A percentile compares a stretch with the other conserved stretches of the same genome.
These are phyloP conservation scores for Orobanche coerulescens DNA, from an alignment of 257 asterid genomes.

Conservation along the genomic window DNA sequence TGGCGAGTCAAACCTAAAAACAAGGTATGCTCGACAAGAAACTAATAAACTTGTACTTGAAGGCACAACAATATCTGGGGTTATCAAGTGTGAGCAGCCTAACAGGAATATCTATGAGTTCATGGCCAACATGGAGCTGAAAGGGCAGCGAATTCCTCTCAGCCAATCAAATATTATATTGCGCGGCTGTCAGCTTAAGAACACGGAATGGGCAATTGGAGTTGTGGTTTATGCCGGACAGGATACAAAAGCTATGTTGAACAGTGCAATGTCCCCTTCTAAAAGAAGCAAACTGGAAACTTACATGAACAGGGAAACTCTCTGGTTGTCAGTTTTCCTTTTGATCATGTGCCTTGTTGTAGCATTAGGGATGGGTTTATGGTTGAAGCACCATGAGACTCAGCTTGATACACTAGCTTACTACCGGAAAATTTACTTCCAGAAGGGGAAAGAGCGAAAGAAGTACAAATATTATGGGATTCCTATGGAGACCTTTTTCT, in stretches of 20 bases:
- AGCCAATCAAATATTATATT: constrained; percentile 88
- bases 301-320: constrained; percentile 91
- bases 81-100: constrained; percentile 91
- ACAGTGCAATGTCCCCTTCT: constrained; percentile 84
- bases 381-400: constrained; percentile 59
- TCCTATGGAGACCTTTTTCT: constrained; percentile 89
- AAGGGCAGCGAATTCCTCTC: constrained; percentile 61
- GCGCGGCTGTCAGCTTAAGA: constrained; percentile 98
- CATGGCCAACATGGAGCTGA: constrained; percentile 83
- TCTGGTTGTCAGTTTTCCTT: constrained; percentile 88
- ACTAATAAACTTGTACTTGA: constrained; percentile 56
- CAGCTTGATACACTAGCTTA: constrained; percentile 83
- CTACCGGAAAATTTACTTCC: constrained; percentile 66
- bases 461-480: constrained; percentile 73
- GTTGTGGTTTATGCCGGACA: constrained; percentile 98
- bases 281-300: constrained; percentile 94
- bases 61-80: constrained; percentile 55
- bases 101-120: constrained; percentile 94
- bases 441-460: constrained; percentile 46
- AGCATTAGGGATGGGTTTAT: constrained; percentile 79
- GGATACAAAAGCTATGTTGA: constrained; percentile 95
- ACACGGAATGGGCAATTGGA: constrained; percentile 91
- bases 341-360: constrained; percentile 79
- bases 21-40: constrained; percentile 99
- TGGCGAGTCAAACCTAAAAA: constrained; percentile 96